Conservation (phyloP, 306 rosid genomes). For the Pueraria montana region DNA sequence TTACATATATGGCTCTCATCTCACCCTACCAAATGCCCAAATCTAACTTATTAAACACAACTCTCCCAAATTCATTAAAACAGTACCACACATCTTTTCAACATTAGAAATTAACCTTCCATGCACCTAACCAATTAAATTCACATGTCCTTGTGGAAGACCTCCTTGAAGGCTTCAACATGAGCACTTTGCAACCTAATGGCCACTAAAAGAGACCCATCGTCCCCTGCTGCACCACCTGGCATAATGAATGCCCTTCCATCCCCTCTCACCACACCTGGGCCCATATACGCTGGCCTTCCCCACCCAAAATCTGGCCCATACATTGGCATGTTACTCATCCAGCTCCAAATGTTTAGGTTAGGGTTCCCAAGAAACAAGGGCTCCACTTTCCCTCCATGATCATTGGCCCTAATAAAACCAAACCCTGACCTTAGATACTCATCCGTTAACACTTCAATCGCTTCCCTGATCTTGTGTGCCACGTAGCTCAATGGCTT, state of each 20-base stretch:
- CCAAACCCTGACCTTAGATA: slow-evolving; percentile 31
- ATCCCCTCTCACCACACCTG: neutral
- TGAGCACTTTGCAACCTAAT: slow-evolving; percentile 15
- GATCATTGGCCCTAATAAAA: neutral
- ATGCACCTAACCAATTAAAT: too few species aligned
- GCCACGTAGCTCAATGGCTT: slow-evolving; percentile 33
- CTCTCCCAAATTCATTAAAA: too few species aligned
- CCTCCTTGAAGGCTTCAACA: slow-evolving; percentile 13
- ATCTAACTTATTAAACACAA: too few species aligned
- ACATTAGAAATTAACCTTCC: too few species aligned
- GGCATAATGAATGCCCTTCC: slow-evolving; percentile 22
- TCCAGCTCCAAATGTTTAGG: neutral
- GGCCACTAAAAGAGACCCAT: slow-evolving; percentile 16
- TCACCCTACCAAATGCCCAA: too few species aligned
- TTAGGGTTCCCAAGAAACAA: slow-evolving; percentile 38
- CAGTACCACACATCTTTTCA: too few species aligned
- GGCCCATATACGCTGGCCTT: slow-evolving; percentile 21
- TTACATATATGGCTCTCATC: too few species aligned
- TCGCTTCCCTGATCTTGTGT: slow-evolving; percentile 38
- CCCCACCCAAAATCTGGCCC: slow-evolving; percentile 43
- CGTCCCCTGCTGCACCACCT: neutral
- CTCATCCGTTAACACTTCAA: slow-evolving; percentile 40
- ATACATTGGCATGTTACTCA: neutral
- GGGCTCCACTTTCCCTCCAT: neutral
- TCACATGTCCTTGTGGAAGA: slow-evolving; percentile 1